A percentile compares a stretch with the other conserved stretches of the same genome.
Evolutionary conservation across 2,329 filamentous ascomycete species (phyloP).

Genomic region (Aspergillus jensenii): DNA sequence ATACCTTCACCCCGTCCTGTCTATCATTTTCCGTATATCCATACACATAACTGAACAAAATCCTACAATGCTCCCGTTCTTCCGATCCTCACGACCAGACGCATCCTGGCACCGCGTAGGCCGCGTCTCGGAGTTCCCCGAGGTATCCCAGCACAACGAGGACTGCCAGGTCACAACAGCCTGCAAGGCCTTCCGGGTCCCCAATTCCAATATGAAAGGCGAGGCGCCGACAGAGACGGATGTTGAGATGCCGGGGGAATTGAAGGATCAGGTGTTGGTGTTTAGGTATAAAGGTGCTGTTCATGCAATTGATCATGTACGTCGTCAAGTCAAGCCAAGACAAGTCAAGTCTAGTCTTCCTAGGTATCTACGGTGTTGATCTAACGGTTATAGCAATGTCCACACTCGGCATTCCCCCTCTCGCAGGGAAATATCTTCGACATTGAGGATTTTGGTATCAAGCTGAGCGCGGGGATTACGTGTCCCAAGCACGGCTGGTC

Average conservation of each 20-base stretch:
- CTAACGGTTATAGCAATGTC: slow-evolving; percentile 56
- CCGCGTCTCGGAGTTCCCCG: slow-evolving; percentile 55
- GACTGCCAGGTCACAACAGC: slow-evolving; percentile 46
- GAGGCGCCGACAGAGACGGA: slow-evolving; percentile 29
- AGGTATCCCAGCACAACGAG: slow-evolving; percentile 46
- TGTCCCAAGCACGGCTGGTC: slow-evolving; percentile 72
- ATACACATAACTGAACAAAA: too few species aligned
- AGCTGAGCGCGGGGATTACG: slow-evolving; percentile 53
- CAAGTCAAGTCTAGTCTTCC: too few species aligned
- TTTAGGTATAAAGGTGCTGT: slow-evolving; percentile 64
- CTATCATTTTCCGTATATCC: too few species aligned
- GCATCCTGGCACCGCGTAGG: slow-evolving; percentile 57
- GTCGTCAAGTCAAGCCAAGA: slow-evolving; percentile 9
- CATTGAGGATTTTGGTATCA: slow-evolving; percentile 68
- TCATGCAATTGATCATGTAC: slow-evolving; percentile 68
- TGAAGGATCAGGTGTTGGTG: slow-evolving; percentile 63
- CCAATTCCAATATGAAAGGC: slow-evolving; percentile 33
- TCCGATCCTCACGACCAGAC: slow-evolving; percentile 20
- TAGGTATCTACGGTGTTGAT: too few species aligned
- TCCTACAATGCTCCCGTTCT: slow-evolving; percentile 20
- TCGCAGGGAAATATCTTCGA: slow-evolving; percentile 65
- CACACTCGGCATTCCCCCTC: slow-evolving; percentile 66
- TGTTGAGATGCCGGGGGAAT: slow-evolving; percentile 38
- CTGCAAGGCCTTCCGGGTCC: slow-evolving; percentile 61
- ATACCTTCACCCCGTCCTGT: background rate